These are phyloP conservation scores for Fusarium sp. DNA, from an alignment of 2,329 filamentous ascomycete species.

Conservation along the genomic window DNA sequence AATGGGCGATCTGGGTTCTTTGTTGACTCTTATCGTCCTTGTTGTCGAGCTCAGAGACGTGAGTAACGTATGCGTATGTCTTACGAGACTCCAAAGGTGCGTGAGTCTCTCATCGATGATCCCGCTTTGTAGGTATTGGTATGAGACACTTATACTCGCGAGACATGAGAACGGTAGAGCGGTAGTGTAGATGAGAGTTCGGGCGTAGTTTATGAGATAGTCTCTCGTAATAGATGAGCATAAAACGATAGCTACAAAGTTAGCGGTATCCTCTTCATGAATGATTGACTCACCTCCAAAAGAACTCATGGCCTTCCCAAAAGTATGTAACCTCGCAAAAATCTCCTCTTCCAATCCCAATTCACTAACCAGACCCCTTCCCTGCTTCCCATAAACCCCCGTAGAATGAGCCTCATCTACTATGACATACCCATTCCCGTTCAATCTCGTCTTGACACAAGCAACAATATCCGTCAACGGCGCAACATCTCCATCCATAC, in stretches of 20 bases:
- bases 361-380: constrained; percentile 68
- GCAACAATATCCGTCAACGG: constrained; percentile 71
- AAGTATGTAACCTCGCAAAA: constrained; percentile 71
- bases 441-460: constrained; percentile 67
- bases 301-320: constrained; percentile 75
- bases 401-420: constrained; percentile 78
- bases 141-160: constrained; percentile 68
- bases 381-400: constrained; percentile 67
- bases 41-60: constrained; percentile 48
- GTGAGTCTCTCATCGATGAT: constrained; percentile 54
- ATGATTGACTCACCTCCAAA: constrained; percentile 71
- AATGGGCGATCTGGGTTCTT: constrained; percentile 68
- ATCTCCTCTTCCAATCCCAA: constrained; percentile 67
- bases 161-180: constrained; percentile 73
- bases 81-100: constrained; percentile 51
- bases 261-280: not conserved
- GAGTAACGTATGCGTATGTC: constrained; percentile 60
- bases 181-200: constrained; percentile 81
- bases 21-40: constrained; percentile 49
- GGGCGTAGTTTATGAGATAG: constrained; percentile 81
- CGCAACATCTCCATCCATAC: constrained; percentile 84
- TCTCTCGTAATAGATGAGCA: constrained; percentile 69
- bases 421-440: constrained; percentile 71
- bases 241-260: constrained; percentile 63
- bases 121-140: constrained; percentile 66